phyloP scores from a whole-genome alignment of 257 asterid genomes.

The Solanum dulcamara region DNA sequence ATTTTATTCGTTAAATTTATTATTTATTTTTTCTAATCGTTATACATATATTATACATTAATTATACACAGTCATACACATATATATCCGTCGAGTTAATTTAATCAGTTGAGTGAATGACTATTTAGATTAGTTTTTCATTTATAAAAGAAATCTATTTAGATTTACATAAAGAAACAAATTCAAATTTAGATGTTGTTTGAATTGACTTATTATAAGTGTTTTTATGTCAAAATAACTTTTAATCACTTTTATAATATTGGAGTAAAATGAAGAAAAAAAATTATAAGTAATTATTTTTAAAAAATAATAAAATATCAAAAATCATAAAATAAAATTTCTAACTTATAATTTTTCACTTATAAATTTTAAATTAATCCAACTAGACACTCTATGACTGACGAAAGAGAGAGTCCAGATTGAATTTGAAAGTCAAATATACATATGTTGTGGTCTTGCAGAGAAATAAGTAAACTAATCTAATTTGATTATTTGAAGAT shows the following conservation, averaged over 20 bases:
- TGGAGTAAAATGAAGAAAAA: too few relatives aligned
- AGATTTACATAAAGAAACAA: background rate
- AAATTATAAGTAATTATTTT: too few relatives aligned
- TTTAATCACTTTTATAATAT: too few relatives aligned
- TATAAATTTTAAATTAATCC: background rate
- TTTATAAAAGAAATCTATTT: background rate
- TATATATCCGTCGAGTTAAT: too few relatives aligned
- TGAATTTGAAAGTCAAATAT: background rate
- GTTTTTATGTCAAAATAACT: too few relatives aligned
- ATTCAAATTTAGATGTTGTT: background rate
- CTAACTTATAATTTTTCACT: background rate
- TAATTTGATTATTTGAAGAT: background rate
- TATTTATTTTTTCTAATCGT: too few relatives aligned
- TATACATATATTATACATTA: background rate
- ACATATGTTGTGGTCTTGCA: background rate
- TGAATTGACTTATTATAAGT: too few relatives aligned
- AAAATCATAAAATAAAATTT: too few relatives aligned
- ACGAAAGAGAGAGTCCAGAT: background rate
- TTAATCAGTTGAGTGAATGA: background rate
- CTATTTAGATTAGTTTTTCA: background rate
- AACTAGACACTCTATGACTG: background rate
- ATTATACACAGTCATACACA: too few relatives aligned
- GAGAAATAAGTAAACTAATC: background rate
- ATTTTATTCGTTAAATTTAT: too few relatives aligned
- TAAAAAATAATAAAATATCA: background rate